phyloP scores from a whole-genome alignment of 768 basidiomycete species.

The Pisolithus sp. region DNA sequence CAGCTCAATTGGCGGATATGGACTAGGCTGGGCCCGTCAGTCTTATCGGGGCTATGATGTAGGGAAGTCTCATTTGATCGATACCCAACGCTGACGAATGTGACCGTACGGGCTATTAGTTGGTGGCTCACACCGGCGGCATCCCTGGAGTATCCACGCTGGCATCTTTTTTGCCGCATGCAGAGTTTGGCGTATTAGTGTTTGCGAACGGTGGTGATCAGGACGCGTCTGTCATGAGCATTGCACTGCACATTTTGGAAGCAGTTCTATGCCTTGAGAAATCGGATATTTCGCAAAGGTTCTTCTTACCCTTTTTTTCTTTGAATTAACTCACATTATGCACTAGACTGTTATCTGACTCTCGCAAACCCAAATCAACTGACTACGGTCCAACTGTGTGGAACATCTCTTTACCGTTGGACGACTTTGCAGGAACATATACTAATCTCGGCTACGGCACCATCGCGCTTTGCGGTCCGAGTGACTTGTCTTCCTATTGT shows the following conservation, averaged over 20 bases:
- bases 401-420: constrained; percentile 8
- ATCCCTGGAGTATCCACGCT: constrained; percentile 29
- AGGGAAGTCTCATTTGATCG: neutral
- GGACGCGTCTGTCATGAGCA: constrained; percentile 4
- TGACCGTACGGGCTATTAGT: constrained; percentile 14
- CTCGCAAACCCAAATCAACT: neutral
- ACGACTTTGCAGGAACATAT: constrained; percentile 32
- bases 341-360: neutral
- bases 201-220: constrained; percentile 28
- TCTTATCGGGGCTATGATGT: constrained; percentile 39
- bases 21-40: constrained; percentile 35
- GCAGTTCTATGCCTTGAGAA: constrained; percentile 11
- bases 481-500: constrained; percentile 18
- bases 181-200: constrained; percentile 30
- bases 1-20: constrained; percentile 33
- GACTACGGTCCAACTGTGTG: neutral
- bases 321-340: neutral
- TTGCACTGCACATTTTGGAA: constrained; percentile 18
- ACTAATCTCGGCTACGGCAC: constrained; percentile 31
- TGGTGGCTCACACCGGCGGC: constrained; percentile 29
- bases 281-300: constrained; percentile 3
- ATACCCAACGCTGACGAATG: neutral
- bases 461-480: constrained; percentile 31
- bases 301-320: neutral
- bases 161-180: constrained; percentile 29